phyloP scores from a whole-genome alignment of 23 red algal genomes.

The Cyanidium caldarium region DNA sequence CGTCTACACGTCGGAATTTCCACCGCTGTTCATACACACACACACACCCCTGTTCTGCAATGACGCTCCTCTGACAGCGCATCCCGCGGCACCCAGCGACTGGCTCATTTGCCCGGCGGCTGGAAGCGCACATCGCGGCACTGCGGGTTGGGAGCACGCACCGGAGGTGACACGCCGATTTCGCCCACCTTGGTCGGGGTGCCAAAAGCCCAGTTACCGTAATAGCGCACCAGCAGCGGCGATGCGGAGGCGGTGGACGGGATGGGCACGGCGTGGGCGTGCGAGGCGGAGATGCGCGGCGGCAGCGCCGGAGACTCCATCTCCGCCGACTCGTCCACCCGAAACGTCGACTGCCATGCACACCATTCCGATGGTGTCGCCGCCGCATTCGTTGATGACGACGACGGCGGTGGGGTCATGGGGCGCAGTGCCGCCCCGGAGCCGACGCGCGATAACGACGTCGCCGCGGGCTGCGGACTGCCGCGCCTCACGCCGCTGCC shows the following conservation, averaged over 20 bases:
- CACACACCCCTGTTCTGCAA: no score
- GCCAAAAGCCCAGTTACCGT: neutral
- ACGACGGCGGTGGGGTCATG: neutral
- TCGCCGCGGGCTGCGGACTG: no score
- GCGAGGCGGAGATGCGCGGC: neutral
- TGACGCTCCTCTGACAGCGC: no score
- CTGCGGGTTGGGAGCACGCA: conserved; percentile 1
- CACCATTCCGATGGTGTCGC: neutral
- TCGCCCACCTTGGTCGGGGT: conserved; percentile 4
- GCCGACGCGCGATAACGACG: no score
- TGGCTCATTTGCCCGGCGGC: no score
- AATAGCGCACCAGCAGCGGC: no score
- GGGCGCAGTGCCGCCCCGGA: neutral
- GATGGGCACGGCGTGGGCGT: neutral
- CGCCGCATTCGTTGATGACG: neutral
- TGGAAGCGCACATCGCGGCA: neutral
- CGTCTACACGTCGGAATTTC: no score
- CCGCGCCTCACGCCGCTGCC: no score
- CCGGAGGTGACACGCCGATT: neutral
- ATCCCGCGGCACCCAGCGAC: no score
- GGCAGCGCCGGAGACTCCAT: no score
- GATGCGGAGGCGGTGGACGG: no score
- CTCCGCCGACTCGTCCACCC: neutral
- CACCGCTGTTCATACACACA: no score
- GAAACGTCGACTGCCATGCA: neutral